Base-by-base conservation (phyloP, 768 basidiomycete species). In the Tylopilus sp. region DNA sequence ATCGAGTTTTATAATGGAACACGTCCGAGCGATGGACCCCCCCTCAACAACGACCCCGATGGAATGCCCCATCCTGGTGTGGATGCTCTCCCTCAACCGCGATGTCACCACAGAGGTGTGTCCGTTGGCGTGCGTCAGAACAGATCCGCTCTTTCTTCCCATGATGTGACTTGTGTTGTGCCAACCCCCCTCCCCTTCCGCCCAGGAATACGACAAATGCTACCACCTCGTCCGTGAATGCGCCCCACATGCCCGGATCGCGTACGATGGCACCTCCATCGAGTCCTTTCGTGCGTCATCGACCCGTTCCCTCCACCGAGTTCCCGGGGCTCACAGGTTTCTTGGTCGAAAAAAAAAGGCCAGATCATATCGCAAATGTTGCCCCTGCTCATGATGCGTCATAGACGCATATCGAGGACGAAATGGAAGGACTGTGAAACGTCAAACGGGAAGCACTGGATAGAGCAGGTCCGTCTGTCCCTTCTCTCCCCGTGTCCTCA, bases 311-410 rank as follows among this genome's bases (percentile, higher is more conserved):
- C n/a, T n/a, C n/a, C n/a, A n/a, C n/a, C n/a, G n/a, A n/a, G n/a
- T n/a, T n/a, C n/a, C n/a, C n/a, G n/a, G n/a, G n/a, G n/a, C n/a
- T n/a, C n/a, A n/a, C n/a, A 8, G 9, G 7, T n/a, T 18, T 3
- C 12, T 31, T 13, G 30, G 5, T 31, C n/a, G n/a, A n/a, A 5
- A 31, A 2, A 9, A 11, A 31, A 67, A 90, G 88, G 87, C 20
- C 78, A 80, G 62, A 71, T 86, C 58, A 82, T 91, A 66, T 82
- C 83, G 17, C 76, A 84, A 57, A 84, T 90, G 75, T 71, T 91
- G 10, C 88, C 88, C 0, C 72, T 90, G 12, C 81, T 90, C 58
- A 89, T 91, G 88, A 90, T 90, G 88, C 73, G 88, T 15, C 88
- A 90, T 66, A 76, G 88, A 49, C 81, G 88, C 35, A 86, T 90